Evolutionary conservation across 2,329 filamentous ascomycete species (phyloP).

Genomic region (Aspergillus flavus): DNA sequence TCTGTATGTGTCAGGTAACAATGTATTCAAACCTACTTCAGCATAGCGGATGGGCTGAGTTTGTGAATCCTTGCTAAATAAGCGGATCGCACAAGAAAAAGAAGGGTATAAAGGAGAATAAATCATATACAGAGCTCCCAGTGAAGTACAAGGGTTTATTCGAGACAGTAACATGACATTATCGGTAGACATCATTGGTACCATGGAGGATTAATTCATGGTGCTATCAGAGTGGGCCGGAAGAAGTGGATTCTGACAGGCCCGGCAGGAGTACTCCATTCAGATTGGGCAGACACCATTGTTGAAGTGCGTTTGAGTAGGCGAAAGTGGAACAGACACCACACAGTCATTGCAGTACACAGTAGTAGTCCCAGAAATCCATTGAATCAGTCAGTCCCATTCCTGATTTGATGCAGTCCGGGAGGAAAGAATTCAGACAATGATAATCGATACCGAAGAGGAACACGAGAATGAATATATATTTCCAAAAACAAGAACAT

Average conservation of each 20-base stretch:
- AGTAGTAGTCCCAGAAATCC: neutral
- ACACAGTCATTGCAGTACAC: neutral
- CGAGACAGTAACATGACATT: neutral
- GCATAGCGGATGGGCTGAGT: neutral
- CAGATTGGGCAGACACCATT: constrained; percentile 11
- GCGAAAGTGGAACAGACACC: neutral
- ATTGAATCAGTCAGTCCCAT: neutral
- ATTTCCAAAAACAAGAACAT: neutral
- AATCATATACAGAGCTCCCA: neutral
- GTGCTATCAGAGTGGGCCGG: constrained; percentile 6
- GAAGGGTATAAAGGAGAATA: neutral
- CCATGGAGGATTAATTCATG: neutral
- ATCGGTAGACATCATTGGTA: neutral
- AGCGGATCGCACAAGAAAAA: neutral
- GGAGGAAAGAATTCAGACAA: neutral
- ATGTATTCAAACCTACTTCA: neutral
- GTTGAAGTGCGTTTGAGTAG: constrained; percentile 13
- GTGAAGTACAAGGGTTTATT: neutral
- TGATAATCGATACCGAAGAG: neutral
- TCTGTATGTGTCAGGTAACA: neutral
- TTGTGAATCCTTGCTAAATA: neutral
- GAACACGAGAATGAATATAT: neutral
- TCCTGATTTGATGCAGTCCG: neutral
- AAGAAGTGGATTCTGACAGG: constrained; percentile 14
- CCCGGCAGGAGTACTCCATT: constrained; percentile 10